Evolutionary conservation across 352 stramenopile species (phyloP).

Genomic region (Globisporangium middletonii): DNA sequence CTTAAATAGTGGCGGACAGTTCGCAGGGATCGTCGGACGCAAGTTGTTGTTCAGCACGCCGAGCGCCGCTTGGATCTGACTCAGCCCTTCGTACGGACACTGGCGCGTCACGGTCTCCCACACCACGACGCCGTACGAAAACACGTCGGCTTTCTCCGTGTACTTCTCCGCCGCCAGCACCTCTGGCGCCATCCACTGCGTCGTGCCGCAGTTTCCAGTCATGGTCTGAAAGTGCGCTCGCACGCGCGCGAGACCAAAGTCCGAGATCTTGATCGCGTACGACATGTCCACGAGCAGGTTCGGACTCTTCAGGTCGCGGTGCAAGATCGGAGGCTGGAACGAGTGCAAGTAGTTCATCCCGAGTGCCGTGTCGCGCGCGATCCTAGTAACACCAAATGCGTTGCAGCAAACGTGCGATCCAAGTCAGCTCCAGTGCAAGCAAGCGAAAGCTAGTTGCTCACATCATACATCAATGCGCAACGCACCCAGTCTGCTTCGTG

Average conservation of each 20-base stretch:
- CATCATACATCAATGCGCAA: neutral
- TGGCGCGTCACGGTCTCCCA: constrained; percentile 87
- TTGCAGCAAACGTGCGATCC: neutral
- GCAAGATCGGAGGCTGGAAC: constrained; percentile 80
- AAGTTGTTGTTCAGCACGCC: constrained; percentile 86
- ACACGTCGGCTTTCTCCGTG: constrained; percentile 85
- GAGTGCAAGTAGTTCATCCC: constrained; percentile 88
- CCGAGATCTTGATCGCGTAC: constrained; percentile 86
- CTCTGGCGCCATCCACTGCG: constrained; percentile 85
- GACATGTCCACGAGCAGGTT: constrained; percentile 77
- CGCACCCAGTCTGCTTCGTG: constrained; percentile 64
- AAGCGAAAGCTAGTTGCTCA: neutral
- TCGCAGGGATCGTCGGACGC: constrained; percentile 70
- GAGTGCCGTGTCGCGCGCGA: constrained; percentile 71
- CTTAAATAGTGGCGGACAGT: constrained; percentile 74
- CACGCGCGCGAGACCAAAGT: constrained; percentile 81
- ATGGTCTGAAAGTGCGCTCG: constrained; percentile 85
- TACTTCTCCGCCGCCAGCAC: constrained; percentile 81
- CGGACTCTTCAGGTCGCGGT: constrained; percentile 84
- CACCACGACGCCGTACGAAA: constrained; percentile 82
- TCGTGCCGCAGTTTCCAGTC: constrained; percentile 83
- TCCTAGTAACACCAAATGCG: constrained; percentile 22
- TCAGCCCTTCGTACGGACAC: constrained; percentile 89
- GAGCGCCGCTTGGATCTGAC: constrained; percentile 85
- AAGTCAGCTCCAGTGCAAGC: neutral